A percentile compares a stretch with the other conserved stretches of the same genome.
Conservation (phyloP, 2,329 filamentous ascomycete species). For the Harringtonia lauricola region DNA sequence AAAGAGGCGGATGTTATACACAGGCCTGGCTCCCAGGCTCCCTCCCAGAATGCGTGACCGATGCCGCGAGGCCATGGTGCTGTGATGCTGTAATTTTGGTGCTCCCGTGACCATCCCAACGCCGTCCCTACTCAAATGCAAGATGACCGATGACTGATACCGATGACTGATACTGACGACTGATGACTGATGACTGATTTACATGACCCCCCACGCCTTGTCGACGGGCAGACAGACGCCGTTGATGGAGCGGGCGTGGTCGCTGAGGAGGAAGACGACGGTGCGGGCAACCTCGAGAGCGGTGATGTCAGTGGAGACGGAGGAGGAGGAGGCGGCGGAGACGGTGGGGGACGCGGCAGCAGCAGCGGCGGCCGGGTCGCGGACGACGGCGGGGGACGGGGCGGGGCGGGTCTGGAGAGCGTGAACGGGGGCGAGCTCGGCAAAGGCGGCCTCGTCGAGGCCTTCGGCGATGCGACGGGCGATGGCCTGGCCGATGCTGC, state of each 20-base stretch:
- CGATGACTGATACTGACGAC: too few relatives aligned
- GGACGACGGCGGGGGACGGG: conserved; percentile 2
- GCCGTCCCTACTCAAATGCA: too few relatives aligned
- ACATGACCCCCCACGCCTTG: conserved; percentile 24
- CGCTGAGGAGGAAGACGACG: conserved; percentile 24
- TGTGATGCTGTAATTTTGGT: too few relatives aligned
- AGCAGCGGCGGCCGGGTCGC: neutral
- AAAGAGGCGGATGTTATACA: too few relatives aligned
- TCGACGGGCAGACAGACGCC: conserved; percentile 24
- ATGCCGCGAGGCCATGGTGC: too few relatives aligned
- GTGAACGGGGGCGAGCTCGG: conserved; percentile 17
- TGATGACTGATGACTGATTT: too few relatives aligned
- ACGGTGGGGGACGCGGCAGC: neutral
- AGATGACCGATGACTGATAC: too few relatives aligned
- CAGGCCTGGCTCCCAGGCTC: too few relatives aligned
- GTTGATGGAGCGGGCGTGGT: conserved; percentile 24
- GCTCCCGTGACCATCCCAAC: too few relatives aligned
- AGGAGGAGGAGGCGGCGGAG: too few relatives aligned
- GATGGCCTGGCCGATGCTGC: conserved; percentile 18
- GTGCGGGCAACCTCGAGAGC: conserved; percentile 22
- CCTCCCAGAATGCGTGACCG: too few relatives aligned
- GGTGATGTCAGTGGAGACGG: conserved; percentile 15
- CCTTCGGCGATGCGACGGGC: conserved; percentile 5
- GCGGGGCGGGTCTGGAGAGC: conserved; percentile 17
- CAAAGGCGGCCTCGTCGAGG: conserved; percentile 17